Evolutionary conservation across 352 stramenopile genomes (phyloP), one percentile per base, ranked within the genome.

Genomic region (Phytophthora pseudosyringae): DNA sequence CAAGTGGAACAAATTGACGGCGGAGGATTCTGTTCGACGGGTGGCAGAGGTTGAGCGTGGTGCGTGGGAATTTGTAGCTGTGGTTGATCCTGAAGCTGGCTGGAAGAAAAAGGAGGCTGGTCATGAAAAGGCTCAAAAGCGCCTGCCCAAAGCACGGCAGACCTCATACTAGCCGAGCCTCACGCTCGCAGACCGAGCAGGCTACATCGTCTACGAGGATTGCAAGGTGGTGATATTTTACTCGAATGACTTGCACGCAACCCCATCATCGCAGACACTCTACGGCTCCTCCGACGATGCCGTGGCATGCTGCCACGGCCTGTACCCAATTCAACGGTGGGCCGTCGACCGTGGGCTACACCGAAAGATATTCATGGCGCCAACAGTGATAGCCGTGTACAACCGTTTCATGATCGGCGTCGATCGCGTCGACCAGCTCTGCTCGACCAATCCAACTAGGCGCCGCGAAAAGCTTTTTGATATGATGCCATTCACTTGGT

Each of bases 251-350:
- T 4, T 43, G 0, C 11, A 15, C 1, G 12, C 36, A 43, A 43
- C 36, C 15, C 15, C 36, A 0, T 43, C 36, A 5, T 21, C 36
- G 8, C 3, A 15, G 8, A 43, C 36, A 15, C 36, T 43, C 16
- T 3, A 15, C 6, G 21, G n/a, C n/a, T n/a, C n/a, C n/a, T n/a
- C 36, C 16, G 15, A n/a, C n/a, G n/a, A n/a, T n/a, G n/a, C n/a
- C 15, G 33, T 39, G 33, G 33, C 33, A 39, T 55, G 49, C 16
- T 35, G 26, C 7, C 59, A 60, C 18, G 59, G 41, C 1, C 13
- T 67, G 13, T 60, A 50, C 16, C 59, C 59, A 13, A 50, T 60
- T 3, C n/a, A n/a, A n/a, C n/a, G n/a, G n/a, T n/a, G n/a, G n/a
- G n/a, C n/a, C n/a, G n/a, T n/a, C n/a, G n/a, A 48, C 15, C 1